These are phyloP conservation scores for Stenocarpella maydis DNA, from an alignment of 2,329 filamentous ascomycete genomes.

Conservation along the genomic window DNA sequence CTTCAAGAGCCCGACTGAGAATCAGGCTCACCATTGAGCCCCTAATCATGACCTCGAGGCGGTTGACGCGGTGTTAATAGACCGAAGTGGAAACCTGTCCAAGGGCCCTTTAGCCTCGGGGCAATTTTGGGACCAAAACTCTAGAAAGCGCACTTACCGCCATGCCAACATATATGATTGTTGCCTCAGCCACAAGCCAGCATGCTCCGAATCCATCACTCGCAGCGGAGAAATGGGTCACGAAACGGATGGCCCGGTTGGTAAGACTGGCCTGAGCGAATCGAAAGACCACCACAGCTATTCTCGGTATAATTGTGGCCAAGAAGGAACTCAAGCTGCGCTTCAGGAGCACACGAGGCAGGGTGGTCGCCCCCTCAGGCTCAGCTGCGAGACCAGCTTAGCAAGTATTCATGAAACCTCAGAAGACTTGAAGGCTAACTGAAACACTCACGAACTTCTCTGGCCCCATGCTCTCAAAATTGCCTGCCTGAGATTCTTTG, in stretches of 20 bases:
- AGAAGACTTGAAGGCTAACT: background rate
- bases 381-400: constrained; percentile 34
- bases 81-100: constrained; percentile 37
- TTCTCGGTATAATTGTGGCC: constrained; percentile 45
- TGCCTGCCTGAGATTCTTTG: constrained; percentile 37
- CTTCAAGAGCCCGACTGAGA: constrained; percentile 31
- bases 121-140: background rate
- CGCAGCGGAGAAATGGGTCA: constrained; percentile 31
- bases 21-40: constrained; percentile 39
- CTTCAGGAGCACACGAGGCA: constrained; percentile 44
- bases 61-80: constrained; percentile 39
- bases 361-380: constrained; percentile 40
- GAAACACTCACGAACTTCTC: constrained; percentile 38
- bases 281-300: constrained; percentile 49
- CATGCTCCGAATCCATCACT: constrained; percentile 35
- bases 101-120: background rate
- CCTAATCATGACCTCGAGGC: constrained; percentile 38
- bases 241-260: constrained; percentile 46
- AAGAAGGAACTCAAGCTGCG: constrained; percentile 44
- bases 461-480: constrained; percentile 42
- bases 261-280: constrained; percentile 53
- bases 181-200: constrained; percentile 45
- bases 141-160: constrained; percentile 43
- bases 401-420: background rate
- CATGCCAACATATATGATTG: constrained; percentile 47